Evolutionary conservation across 2,329 filamentous ascomycete species (phyloP).

Genomic region (Endoconidiophora polonica): DNA sequence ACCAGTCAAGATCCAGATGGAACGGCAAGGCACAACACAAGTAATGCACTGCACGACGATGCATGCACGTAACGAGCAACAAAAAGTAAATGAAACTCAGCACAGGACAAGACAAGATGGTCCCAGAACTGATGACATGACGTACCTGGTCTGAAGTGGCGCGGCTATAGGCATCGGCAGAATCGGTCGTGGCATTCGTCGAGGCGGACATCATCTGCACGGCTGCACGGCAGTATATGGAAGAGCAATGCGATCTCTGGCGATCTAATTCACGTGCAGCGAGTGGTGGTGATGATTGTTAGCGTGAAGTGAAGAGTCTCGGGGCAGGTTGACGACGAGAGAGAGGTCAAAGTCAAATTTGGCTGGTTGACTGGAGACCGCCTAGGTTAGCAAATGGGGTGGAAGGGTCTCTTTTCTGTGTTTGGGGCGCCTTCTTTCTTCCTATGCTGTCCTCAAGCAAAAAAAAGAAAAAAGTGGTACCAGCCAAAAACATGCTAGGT

Average conservation of each 20-base stretch:
- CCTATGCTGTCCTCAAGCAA: too few relatives aligned
- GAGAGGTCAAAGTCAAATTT: too few relatives aligned
- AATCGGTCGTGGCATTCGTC: constrained; percentile 9
- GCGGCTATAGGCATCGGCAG: constrained; percentile 11
- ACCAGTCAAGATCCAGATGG: too few relatives aligned
- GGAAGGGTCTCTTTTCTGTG: neutral
- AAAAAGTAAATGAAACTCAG: neutral
- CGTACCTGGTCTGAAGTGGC: constrained; percentile 11
- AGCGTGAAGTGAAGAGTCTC: neutral
- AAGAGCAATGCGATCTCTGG: constrained; percentile 4
- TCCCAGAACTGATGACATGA: neutral
- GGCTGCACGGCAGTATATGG: constrained; percentile 1
- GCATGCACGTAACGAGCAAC: too few relatives aligned
- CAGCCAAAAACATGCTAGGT: too few relatives aligned
- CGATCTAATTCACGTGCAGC: constrained; percentile 2
- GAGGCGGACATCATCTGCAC: constrained; percentile 12
- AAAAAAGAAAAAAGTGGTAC: too few relatives aligned
- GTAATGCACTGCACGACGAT: too few relatives aligned
- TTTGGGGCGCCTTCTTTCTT: too few relatives aligned
- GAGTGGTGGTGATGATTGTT: neutral
- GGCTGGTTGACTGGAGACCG: too few relatives aligned
- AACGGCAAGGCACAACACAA: too few relatives aligned
- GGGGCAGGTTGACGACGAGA: neutral
- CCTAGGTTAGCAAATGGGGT: neutral
- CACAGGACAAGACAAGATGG: neutral